Evolutionary conservation across 2,329 filamentous ascomycete genomes (phyloP), one percentile per base, ranked within the genome.

Genomic region (Neonectria coccinea): DNA sequence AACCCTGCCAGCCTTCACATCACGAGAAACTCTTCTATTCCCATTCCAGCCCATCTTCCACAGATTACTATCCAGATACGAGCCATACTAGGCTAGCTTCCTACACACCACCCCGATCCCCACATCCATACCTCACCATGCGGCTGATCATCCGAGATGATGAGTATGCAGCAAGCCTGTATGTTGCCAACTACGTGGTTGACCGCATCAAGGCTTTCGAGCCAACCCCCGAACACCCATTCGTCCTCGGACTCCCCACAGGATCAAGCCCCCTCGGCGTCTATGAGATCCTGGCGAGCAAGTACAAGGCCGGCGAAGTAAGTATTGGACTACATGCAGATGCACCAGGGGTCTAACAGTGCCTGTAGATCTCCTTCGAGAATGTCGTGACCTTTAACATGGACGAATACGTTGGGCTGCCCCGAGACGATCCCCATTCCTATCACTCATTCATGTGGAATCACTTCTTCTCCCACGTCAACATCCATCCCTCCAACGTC

Each of bases 361-460:
- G 20, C 33, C 36, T 74, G 70, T 76, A 92, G 76, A 89, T 97
- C 74, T 95, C 92, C 1, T 97, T 97, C 78, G 89, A 91, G 75
- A 88, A 97, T 90, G 92, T 97, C 74, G 87, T 96, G 76, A 97
- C 93, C 27, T 97, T 97, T 85, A 96, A 96, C 80, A 96, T 96
- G 93, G 93, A 97, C 80, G 93, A 97, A 81, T 97, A 97, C 75
- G 92, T 96, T 70, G 92, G 91, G 62, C 87, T 97, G 67, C 90
- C 92, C 36, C 89, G 92, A 74, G 92, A 94, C 73, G 92, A 97
- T 77, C 89, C 92, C 12, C 90, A 96, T 78, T 93, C 90, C 74
- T 97, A 97, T 80, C 93, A 97, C 82, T 92, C 90, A 69, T 97
- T 96, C 83, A 96, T 97, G 93, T 97, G 94, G 87, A 92, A 92